phyloP scores from a whole-genome alignment of 306 rosid species.

The Malus sieversii region DNA sequence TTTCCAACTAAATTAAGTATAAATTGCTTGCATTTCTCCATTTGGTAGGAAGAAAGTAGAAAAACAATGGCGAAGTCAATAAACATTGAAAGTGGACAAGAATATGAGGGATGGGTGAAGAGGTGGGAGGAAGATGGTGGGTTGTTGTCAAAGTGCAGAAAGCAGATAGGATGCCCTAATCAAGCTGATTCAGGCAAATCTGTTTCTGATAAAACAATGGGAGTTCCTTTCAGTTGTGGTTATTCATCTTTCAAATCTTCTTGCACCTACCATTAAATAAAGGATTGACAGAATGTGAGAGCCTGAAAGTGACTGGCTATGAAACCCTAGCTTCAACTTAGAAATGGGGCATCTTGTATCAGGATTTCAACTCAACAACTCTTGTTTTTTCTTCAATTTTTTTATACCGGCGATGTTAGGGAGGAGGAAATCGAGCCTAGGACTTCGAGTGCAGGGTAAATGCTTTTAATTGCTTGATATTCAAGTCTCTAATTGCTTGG shows the following conservation, averaged over 20 bases:
- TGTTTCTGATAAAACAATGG: not conserved
- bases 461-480: too few species aligned
- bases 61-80: not conserved
- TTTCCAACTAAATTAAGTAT: not conserved
- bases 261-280: not conserved
- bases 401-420: too few species aligned
- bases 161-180: constrained; percentile 23
- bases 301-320: not conserved
- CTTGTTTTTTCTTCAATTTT: not conserved
- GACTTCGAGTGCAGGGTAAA: too few species aligned
- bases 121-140: constrained; percentile 28
- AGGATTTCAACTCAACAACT: not conserved
- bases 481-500: too few species aligned
- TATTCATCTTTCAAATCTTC: constrained; percentile 13
- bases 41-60: not conserved
- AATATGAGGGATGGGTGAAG: not conserved
- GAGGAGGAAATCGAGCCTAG: too few species aligned
- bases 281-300: not conserved
- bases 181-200: constrained; percentile 26
- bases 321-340: not conserved
- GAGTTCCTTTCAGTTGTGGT: constrained; percentile 1
- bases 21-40: too few species aligned
- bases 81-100: not conserved
- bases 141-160: constrained; percentile 25
- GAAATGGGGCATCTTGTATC: not conserved